A percentile compares a stretch with the other conserved stretches of the same genome.
Conservation (phyloP, 1,284 basidiomycete genomes). For the Ganoderma resinaceum region DNA sequence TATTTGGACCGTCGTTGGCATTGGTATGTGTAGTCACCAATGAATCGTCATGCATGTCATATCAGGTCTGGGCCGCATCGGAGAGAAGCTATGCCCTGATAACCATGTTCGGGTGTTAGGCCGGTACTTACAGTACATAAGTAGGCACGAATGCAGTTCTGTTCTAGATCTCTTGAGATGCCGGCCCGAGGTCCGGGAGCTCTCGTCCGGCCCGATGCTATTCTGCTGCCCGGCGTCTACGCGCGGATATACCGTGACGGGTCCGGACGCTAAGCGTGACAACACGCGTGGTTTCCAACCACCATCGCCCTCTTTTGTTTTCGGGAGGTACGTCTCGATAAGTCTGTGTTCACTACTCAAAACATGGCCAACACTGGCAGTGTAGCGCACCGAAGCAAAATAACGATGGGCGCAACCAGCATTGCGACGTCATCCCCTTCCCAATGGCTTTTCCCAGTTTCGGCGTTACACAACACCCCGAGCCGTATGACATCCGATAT, state of each 20-base stretch:
- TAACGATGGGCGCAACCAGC: slow-evolving; percentile 27
- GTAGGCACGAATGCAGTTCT: too few species aligned
- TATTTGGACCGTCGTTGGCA: neutral
- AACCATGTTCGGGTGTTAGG: neutral
- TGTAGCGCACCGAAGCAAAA: neutral
- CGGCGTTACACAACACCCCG: slow-evolving; percentile 64
- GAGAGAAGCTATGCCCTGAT: neutral
- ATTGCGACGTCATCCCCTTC: slow-evolving; percentile 32
- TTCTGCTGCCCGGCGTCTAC: neutral
- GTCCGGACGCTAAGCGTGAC: slow-evolving; percentile 12
- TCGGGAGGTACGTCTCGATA: neutral
- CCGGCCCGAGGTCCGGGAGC: neutral
- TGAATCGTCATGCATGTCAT: neutral
- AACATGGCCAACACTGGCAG: neutral
- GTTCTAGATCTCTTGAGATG: too few species aligned
- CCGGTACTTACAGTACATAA: too few species aligned
- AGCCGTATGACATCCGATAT: slow-evolving; percentile 54
- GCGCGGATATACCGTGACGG: slow-evolving; percentile 12
- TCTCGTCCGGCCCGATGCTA: too few species aligned
- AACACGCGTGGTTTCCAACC: slow-evolving; percentile 19
- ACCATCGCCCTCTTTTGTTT: slow-evolving; percentile 9
- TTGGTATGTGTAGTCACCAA: neutral
- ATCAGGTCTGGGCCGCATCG: neutral
- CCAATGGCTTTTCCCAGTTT: slow-evolving; percentile 78
- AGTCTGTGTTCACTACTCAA: too few species aligned